Percentiles rank a stretch among this genome's conserved stretches.
Evolutionary conservation across 306 rosid genomes (phyloP).

Genomic region (Begonia peltatifolia): DNA sequence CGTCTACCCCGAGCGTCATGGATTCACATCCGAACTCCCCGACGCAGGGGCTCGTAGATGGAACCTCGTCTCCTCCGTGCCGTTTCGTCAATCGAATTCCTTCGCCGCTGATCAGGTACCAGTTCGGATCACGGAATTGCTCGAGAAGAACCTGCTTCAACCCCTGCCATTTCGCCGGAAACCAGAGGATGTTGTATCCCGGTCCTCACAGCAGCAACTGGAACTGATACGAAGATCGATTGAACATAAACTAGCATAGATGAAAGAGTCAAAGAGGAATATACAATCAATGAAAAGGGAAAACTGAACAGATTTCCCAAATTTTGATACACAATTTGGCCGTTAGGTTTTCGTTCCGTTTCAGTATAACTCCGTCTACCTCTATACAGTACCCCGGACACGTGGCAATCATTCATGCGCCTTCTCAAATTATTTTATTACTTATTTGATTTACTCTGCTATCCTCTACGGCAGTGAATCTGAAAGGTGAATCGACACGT

Average conservation of each 20-base stretch:
- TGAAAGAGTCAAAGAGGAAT: background rate
- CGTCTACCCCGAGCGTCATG: conserved; percentile 28
- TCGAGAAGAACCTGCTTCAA: conserved; percentile 13
- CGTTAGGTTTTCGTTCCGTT: too few relatives aligned
- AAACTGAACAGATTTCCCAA: too few relatives aligned
- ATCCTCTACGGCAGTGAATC: too few relatives aligned
- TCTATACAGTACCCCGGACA: too few relatives aligned
- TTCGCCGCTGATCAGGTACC: conserved; percentile 17
- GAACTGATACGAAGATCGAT: conserved; percentile 13
- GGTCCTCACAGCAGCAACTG: conserved; percentile 17
- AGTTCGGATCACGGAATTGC: conserved; percentile 13
- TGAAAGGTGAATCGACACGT: too few relatives aligned
- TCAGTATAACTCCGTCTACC: too few relatives aligned
- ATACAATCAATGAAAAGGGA: too few relatives aligned
- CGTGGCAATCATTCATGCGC: too few relatives aligned
- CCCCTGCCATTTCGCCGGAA: conserved; percentile 15
- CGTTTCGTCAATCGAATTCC: too few relatives aligned
- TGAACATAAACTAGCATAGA: background rate
- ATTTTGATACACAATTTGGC: too few relatives aligned
- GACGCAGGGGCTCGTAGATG: background rate
- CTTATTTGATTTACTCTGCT: too few relatives aligned
- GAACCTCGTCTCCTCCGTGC: background rate
- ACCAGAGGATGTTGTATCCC: conserved; percentile 14
- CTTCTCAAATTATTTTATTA: too few relatives aligned
- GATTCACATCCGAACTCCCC: conserved; percentile 16